Base-by-base conservation (phyloP, 495 filamentous ascomycete species). In the Neurospora sp. region DNA sequence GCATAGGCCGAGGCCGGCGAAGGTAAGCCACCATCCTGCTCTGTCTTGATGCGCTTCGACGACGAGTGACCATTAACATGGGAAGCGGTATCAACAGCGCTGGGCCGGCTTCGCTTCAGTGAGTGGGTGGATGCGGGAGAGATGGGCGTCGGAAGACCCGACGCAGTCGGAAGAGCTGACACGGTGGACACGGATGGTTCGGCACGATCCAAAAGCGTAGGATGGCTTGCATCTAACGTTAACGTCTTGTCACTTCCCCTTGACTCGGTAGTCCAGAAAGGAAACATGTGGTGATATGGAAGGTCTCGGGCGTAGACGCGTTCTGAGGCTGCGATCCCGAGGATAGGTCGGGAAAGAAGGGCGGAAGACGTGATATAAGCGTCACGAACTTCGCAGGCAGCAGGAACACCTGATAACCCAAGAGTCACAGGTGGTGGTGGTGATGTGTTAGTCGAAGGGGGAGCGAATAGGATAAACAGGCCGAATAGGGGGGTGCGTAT, bases 261-360 rank as follows among this genome's bases (percentile, higher is more conserved):
- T 18, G 83, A 78, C 72, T 85, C 83, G 75, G 83, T 82, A 75
- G 78, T 78, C 85, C 85, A 86, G 77, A 86, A 86, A 75, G 81
- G 82, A 80, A 85, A 85, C 84, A 86, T 85, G 77, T 80, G 77
- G 77, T 79, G 79, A 79, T 76, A 78, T 66, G 14, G 14, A 66
- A 66, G 27, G 27, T 35, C 54, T 66, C 54, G 27, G 31, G 71
- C 12, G 54, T 18, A 66, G 23, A 66, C 14, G 54, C 54, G 54
- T 35, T 66, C 54, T 66, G 54, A 66, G 54, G 54, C 54, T 35
- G 54, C 6, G 5, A 66, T 66, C 54, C 54, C 54, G 54, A 66
- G 6, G 14, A 18, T 31, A 66, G 23, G 27, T 59, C 54, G 27
- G 54, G 54, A 66, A 66, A 37, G 14, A 66, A 35, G 54, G 54